A percentile compares a stretch with the other conserved stretches of the same genome.
Conservation (phyloP, 2,329 filamentous ascomycete species). For the Neonectria punicea region DNA sequence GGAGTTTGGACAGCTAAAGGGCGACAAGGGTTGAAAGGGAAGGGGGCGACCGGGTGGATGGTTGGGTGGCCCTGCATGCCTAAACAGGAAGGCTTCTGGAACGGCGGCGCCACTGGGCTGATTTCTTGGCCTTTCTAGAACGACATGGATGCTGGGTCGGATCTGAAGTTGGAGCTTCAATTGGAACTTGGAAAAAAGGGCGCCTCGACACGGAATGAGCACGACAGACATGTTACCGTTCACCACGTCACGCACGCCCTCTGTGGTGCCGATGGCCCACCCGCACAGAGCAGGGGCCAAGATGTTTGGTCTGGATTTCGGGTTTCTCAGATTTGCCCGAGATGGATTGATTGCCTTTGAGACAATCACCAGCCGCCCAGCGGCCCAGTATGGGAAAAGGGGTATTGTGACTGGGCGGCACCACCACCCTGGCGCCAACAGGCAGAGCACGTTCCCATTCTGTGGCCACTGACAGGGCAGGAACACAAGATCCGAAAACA, state of each 20-base stretch:
- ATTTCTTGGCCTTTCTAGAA: slow-evolving; percentile 37
- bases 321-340: slow-evolving; percentile 7
- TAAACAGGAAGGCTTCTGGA: slow-evolving; percentile 42
- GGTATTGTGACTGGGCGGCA: slow-evolving; percentile 1
- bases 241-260: not conserved
- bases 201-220: slow-evolving; percentile 1
- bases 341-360: slow-evolving; percentile 4
- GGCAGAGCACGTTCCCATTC: not conserved
- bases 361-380: not conserved
- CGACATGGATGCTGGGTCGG: slow-evolving; percentile 18
- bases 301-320: not conserved
- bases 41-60: slow-evolving; percentile 21
- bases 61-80: slow-evolving; percentile 25
- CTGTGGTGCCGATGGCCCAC: not conserved
- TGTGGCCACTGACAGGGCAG: not conserved
- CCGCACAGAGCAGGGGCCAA: not conserved
- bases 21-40: not conserved
- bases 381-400: not conserved
- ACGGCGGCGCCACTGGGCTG: slow-evolving; percentile 27
- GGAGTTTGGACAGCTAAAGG: slow-evolving; percentile 17
- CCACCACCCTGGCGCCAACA: not conserved
- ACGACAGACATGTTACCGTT: not conserved
- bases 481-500: not conserved
- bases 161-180: not conserved
- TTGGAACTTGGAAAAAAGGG: not conserved